Percentiles rank a stretch among this genome's conserved stretches.
Evolutionary conservation across 306 rosid genomes (phyloP).

Genomic region (Trichosanthes cucumerina): DNA sequence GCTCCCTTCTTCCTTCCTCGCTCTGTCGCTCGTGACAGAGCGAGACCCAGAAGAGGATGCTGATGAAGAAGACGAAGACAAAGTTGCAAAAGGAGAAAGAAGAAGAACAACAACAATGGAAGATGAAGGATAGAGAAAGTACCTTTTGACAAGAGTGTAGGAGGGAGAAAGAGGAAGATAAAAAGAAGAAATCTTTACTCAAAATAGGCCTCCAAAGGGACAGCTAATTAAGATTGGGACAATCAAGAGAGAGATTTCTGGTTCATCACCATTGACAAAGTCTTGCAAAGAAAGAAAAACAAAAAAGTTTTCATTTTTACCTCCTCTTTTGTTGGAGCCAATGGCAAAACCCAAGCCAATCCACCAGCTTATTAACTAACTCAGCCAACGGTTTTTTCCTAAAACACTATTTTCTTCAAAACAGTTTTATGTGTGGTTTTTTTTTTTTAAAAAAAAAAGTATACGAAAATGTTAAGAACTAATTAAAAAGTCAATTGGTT

Average conservation of each 20-base stretch:
- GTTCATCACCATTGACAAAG: constrained; percentile 21
- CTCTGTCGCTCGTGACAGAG: not conserved
- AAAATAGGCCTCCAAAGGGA: constrained; percentile 27
- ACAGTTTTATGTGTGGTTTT: not conserved
- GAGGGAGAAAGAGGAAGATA: constrained; percentile 17
- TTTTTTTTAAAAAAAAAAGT: too few relatives aligned
- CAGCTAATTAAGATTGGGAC: constrained; percentile 35
- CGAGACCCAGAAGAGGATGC: not conserved
- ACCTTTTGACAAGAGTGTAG: constrained; percentile 40
- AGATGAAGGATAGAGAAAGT: not conserved
- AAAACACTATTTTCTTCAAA: not conserved
- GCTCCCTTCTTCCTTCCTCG: not conserved
- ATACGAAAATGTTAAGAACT: not conserved
- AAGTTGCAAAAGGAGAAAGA: constrained; percentile 5
- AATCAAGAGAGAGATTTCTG: constrained; percentile 14
- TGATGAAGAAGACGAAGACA: not conserved
- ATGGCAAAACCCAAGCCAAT: constrained; percentile 44
- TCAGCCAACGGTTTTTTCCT: not conserved
- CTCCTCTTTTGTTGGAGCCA: constrained; percentile 10
- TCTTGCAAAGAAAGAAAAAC: not conserved
- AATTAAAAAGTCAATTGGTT: not conserved
- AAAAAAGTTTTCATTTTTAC: constrained; percentile 6
- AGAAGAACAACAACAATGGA: not conserved
- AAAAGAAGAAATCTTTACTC: constrained; percentile 25
- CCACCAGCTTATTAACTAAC: constrained; percentile 17